Evolutionary conservation across 225 moss, liverwort and hornwort genomes (phyloP).

Genomic region (Polytrichum formosum): DNA sequence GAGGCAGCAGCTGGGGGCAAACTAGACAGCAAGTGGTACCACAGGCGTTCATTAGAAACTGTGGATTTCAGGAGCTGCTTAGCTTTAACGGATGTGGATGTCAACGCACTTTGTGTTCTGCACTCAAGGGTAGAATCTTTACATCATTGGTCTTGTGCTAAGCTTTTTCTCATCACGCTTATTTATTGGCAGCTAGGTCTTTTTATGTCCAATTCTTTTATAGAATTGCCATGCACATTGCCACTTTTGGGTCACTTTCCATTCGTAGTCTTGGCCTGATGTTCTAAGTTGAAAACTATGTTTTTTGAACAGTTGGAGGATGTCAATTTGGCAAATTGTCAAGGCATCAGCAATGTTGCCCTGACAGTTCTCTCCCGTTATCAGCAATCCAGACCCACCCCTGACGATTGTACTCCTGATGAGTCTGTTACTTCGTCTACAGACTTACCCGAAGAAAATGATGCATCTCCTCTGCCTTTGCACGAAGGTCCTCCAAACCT

Average conservation of each 20-base stretch:
- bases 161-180: background rate
- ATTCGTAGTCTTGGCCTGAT: too few species aligned
- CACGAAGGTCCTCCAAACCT: conserved; percentile 13
- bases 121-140: conserved; percentile 60
- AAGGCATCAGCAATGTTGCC: conserved; percentile 59
- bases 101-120: conserved; percentile 83
- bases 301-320: conserved; percentile 39
- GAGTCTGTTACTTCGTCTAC: conserved; percentile 29
- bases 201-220: background rate
- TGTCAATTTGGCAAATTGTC: conserved; percentile 51
- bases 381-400: conserved; percentile 54
- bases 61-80: conserved; percentile 88
- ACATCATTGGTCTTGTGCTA: background rate
- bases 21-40: conserved; percentile 62
- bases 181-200: background rate
- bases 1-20: conserved; percentile 80
- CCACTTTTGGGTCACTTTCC: too few species aligned
- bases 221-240: too few species aligned
- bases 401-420: conserved; percentile 34
- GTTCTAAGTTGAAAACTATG: background rate
- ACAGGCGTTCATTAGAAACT: conserved; percentile 62
- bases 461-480: conserved; percentile 22
- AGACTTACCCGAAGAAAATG: conserved; percentile 23
- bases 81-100: conserved; percentile 73
- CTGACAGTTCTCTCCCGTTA: conserved; percentile 84